phyloP scores from a whole-genome alignment of 1,284 basidiomycete species.

The Phlebopus sp. region DNA sequence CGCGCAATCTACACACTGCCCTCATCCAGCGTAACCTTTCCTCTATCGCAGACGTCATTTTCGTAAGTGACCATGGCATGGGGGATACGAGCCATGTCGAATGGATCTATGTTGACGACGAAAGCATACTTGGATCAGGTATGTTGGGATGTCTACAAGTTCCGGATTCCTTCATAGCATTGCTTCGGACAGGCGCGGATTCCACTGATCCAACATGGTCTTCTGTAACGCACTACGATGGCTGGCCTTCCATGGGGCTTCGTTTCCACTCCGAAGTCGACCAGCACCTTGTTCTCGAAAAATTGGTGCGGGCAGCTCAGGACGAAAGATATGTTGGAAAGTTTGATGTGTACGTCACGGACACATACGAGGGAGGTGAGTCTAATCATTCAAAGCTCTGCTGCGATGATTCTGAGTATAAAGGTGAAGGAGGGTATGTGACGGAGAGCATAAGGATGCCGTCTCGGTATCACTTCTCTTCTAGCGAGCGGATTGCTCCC shows the following conservation, averaged over 20 bases:
- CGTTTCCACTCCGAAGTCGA: slow-evolving; percentile 67
- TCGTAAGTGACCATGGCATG: slow-evolving; percentile 95
- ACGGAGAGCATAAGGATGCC: slow-evolving; percentile 58
- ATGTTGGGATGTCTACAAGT: too few relatives aligned
- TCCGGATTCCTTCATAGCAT: too few relatives aligned
- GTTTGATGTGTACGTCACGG: slow-evolving; percentile 76
- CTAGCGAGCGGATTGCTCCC: slow-evolving; percentile 76
- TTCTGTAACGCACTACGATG: slow-evolving; percentile 34
- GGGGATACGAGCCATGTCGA: slow-evolving; percentile 77
- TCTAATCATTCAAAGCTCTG: not conserved
- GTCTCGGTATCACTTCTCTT: slow-evolving; percentile 70
- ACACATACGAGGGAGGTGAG: slow-evolving; percentile 40
- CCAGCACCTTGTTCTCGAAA: slow-evolving; percentile 50
- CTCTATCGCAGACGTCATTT: slow-evolving; percentile 83
- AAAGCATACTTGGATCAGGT: slow-evolving; percentile 49
- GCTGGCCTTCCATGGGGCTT: slow-evolving; percentile 85
- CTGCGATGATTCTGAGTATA: not conserved
- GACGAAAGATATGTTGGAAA: slow-evolving; percentile 38
- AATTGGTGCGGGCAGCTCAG: slow-evolving; percentile 47
- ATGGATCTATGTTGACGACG: slow-evolving; percentile 77
- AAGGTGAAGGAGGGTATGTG: slow-evolving; percentile 11
- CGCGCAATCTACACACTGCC: slow-evolving; percentile 50
- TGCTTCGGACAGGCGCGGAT: not conserved
- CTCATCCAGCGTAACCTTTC: slow-evolving; percentile 73
- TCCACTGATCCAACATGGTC: slow-evolving; percentile 14